Evolutionary conservation across 805 yeast species (phyloP).

Genomic region (Yarrowia osloensis): DNA sequence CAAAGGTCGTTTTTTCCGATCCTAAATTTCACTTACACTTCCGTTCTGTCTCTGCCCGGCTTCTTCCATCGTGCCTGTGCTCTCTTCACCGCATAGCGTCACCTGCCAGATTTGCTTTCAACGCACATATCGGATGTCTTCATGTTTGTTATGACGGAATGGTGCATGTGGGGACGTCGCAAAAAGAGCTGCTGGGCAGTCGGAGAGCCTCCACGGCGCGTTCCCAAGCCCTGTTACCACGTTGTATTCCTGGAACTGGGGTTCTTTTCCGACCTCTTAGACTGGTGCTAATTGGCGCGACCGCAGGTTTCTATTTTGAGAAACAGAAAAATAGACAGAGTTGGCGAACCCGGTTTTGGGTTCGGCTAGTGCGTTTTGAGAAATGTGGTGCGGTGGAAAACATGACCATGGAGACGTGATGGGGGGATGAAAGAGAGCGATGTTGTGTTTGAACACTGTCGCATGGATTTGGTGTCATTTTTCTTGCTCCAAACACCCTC

Average conservation of each 20-base stretch:
- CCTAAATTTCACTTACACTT: background rate
- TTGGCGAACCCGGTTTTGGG: background rate
- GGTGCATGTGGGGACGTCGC: background rate
- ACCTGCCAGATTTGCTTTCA: constrained; percentile 19
- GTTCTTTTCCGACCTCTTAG: background rate
- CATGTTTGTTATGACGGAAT: constrained; percentile 9
- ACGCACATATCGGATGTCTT: constrained; percentile 9
- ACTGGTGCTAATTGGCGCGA: background rate
- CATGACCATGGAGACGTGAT: background rate
- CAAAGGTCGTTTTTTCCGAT: background rate
- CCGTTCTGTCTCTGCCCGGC: background rate
- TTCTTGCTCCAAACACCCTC: background rate
- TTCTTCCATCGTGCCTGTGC: background rate
- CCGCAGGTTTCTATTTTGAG: constrained; percentile 18
- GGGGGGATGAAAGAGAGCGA: background rate
- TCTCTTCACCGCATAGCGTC: background rate
- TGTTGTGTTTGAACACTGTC: background rate
- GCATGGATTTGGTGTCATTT: background rate
- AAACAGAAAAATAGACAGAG: constrained; percentile 4
- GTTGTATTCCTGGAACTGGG: background rate
- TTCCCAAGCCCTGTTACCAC: background rate
- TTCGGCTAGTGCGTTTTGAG: background rate
- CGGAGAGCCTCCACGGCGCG: background rate
- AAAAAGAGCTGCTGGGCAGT: background rate
- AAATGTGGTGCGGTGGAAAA: background rate